These are phyloP conservation scores for Peterozyma xylosa DNA, from an alignment of 805 yeast genomes.

Conservation along the genomic window DNA sequence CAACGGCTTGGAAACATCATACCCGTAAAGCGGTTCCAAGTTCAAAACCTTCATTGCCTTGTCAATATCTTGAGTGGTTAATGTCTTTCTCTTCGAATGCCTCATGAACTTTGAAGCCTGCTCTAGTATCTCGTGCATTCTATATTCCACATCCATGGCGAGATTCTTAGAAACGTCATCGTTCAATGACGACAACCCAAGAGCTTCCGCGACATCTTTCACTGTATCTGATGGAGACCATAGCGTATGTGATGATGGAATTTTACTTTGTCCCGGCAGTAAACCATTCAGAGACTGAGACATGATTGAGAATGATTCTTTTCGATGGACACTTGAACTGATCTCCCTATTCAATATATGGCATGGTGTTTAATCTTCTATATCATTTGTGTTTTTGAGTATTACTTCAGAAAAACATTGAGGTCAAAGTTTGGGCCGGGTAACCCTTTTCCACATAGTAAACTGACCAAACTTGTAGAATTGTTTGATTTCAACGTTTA, in stretches of 20 bases:
- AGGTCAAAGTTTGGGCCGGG: too few relatives aligned
- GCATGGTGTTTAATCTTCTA: too few relatives aligned
- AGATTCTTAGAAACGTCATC: conserved; percentile 92
- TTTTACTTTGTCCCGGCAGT: conserved; percentile 17
- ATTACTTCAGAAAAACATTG: too few relatives aligned
- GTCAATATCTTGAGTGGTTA: conserved; percentile 76
- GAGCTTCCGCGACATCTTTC: conserved; percentile 87
- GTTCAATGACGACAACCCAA: conserved; percentile 70
- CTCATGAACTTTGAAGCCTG: conserved; percentile 95
- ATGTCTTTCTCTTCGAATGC: conserved; percentile 77
- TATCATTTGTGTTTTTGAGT: too few relatives aligned
- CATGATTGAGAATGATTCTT: too few relatives aligned
- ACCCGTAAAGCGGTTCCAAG: conserved; percentile 91
- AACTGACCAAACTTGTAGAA: too few relatives aligned
- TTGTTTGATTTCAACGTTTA: too few relatives aligned
- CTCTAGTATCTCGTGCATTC: conserved; percentile 91
- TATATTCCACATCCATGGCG: conserved; percentile 99
- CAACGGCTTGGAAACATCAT: conserved; percentile 63
- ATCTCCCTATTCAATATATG: too few relatives aligned
- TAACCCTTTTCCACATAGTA: too few relatives aligned
- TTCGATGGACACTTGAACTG: too few relatives aligned
- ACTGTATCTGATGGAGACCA: conserved; percentile 99
- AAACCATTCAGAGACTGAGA: too few relatives aligned
- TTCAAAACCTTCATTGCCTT: conserved; percentile 79
- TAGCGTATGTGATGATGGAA: conserved; percentile 76